Base-by-base conservation (phyloP, 2,329 filamentous ascomycete species). In the Clonostachys rosea region DNA sequence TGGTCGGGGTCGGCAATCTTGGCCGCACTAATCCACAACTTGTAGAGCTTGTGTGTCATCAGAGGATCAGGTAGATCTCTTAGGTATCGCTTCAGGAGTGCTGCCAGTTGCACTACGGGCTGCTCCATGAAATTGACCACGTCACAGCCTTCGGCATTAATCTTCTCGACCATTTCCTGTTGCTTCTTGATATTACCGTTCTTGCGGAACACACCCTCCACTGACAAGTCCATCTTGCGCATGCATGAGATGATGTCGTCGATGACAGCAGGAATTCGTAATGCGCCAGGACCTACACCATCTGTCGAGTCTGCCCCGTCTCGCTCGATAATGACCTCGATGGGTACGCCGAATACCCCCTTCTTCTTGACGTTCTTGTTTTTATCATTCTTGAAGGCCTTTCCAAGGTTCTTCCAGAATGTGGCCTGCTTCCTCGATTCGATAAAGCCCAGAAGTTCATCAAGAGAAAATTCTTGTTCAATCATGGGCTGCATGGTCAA, bases 151-250 rank as follows among this genome's bases (percentile, higher is more conserved):
- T 90, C 86, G 41, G 82, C 82, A 64, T 99, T 94, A 53, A 99
- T 91, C 56, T 85, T 76, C 47, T 95, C 89, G 37, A 90, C 86
- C 7, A 95, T 75, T 51, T 96, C 91, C 56, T 88, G 89, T 41
- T 96, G 76, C 56, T 91, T 89, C 66, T 94, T 92, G 71, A 99
- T 96, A 66, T 97, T 99, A 57, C 94, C 94, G 59, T 97, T 99
- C 78, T 99, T 99, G 57, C 94, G 85, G 81, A 99, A 99, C 18
- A 99, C 91, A 58, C 94, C 94, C 67, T 99, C 94, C 2, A 99
- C 90, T 2, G 92, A 97, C 73, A 99, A 91, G 65, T 99, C 94
- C 90, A 99, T 97, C 67, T 92, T 94, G 57, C 91, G 85, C 89
- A 99, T 96, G 12, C 91, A 91, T 5, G 89, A 87, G 36, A 99